Evolutionary conservation across 2,329 filamentous ascomycete species (phyloP).

Genomic region (Fusarium anguioides): DNA sequence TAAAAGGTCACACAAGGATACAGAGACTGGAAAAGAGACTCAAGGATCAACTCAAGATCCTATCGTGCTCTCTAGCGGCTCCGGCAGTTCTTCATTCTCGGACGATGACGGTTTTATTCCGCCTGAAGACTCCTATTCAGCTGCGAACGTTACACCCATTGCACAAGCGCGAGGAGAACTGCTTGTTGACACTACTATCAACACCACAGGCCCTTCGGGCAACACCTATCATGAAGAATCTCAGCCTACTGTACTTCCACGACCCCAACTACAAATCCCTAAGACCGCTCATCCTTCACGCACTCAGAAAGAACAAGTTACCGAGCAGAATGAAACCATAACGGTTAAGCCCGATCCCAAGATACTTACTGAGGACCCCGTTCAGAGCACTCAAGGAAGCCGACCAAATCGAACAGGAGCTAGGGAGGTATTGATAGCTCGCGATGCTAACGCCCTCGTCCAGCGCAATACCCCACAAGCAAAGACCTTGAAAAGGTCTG

Average conservation of each 20-base stretch:
- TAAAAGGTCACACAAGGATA: neutral
- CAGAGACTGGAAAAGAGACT: neutral
- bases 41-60: conserved; percentile 1
- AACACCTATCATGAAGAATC: neutral
- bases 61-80: conserved; percentile 37
- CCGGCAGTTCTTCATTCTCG: conserved; percentile 5
- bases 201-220: neutral
- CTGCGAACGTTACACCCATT: neutral
- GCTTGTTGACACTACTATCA: neutral
- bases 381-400: neutral
- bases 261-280: neutral
- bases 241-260: neutral
- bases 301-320: neutral
- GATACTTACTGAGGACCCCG: neutral
- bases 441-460: conserved; percentile 22
- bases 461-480: neutral
- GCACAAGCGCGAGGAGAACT: neutral
- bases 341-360: neutral
- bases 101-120: neutral
- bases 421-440: conserved; percentile 8
- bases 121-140: neutral
- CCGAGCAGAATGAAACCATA: neutral
- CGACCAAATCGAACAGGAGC: neutral
- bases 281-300: neutral
- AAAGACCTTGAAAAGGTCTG: conserved; percentile 2